A percentile compares a stretch with the other conserved stretches of the same genome.
Conservation (phyloP, 352 stramenopile species). For the Phytophthora fragariae region DNA sequence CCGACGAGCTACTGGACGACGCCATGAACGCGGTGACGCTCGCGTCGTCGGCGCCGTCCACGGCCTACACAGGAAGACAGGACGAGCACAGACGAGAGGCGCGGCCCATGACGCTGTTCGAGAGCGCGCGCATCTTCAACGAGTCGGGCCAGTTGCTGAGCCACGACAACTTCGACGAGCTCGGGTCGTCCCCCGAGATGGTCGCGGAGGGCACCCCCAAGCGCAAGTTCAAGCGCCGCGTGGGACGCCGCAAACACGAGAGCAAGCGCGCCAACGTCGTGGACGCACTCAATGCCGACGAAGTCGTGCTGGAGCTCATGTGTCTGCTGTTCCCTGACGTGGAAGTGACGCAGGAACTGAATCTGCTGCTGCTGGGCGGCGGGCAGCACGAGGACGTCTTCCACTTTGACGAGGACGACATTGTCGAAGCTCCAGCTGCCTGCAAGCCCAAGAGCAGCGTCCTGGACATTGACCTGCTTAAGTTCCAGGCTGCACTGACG, state of each 20-base stretch:
- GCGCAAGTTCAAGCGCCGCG: conserved; percentile 71
- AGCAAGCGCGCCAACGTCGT: conserved; percentile 44
- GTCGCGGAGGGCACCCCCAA: conserved; percentile 28
- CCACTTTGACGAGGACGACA: conserved; percentile 77
- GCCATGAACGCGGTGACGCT: conserved; percentile 40
- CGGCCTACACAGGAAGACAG: conserved; percentile 38
- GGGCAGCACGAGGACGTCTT: conserved; percentile 69
- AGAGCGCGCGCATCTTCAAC: conserved; percentile 83
- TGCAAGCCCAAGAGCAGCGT: conserved; percentile 27
- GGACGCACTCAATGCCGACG: conserved; percentile 58
- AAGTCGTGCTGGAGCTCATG: conserved; percentile 86
- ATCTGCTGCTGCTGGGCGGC: conserved; percentile 65
- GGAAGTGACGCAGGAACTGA: conserved; percentile 85
- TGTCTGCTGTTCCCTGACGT: conserved; percentile 64
- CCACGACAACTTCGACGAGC: conserved; percentile 75
- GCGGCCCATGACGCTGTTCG: conserved; percentile 81
- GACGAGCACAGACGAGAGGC: conserved; percentile 51
- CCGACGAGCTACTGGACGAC: conserved; percentile 37
- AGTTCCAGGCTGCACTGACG: conserved; percentile 65
- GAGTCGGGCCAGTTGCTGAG: conserved; percentile 73
- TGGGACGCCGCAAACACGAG: conserved; percentile 64
- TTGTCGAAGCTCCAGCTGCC: conserved; percentile 22
- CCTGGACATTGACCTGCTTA: conserved; percentile 65
- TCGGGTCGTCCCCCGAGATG: conserved; percentile 63
- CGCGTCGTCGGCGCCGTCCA: conserved; percentile 57